These are phyloP conservation scores for Dendrothele bispora DNA, from an alignment of 768 basidiomycete genomes.

Conservation along the genomic window DNA sequence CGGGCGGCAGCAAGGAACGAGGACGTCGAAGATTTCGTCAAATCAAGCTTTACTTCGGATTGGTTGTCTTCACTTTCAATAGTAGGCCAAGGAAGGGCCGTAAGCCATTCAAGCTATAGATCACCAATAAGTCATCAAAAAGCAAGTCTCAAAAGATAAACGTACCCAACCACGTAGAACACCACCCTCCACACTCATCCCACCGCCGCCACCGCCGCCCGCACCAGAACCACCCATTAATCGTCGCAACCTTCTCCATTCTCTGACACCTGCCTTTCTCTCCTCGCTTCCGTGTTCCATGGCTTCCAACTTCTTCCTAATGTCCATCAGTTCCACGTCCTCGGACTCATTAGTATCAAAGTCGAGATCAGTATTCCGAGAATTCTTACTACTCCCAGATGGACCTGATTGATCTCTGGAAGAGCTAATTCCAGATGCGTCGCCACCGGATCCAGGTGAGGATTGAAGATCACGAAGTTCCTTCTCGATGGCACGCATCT, in stretches of 20 bases:
- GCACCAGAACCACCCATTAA: conserved; percentile 5
- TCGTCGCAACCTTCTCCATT: conserved; percentile 81
- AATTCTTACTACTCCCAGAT: conserved; percentile 16
- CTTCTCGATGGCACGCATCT: conserved; percentile 76
- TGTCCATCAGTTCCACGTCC: conserved; percentile 74
- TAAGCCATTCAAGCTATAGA: conserved; percentile 84
- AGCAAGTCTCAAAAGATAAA: conserved; percentile 12
- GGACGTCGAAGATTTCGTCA: conserved; percentile 41
- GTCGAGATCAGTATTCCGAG: conserved; percentile 42
- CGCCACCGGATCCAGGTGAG: neutral
- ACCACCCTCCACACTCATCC: conserved; percentile 86
- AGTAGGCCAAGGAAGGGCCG: conserved; percentile 81
- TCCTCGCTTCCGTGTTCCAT: conserved; percentile 77
- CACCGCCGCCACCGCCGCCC: conserved; percentile 3
- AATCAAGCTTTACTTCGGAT: conserved; percentile 13
- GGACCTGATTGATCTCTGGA: too few species aligned
- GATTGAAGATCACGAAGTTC: conserved; percentile 61
- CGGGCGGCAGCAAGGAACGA: conserved; percentile 71
- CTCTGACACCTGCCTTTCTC: conserved; percentile 76
- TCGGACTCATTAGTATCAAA: conserved; percentile 77
- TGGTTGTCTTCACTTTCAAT: too few species aligned
- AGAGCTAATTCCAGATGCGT: too few species aligned
- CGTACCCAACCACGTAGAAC: conserved; percentile 83
- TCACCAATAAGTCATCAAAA: neutral
- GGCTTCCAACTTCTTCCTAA: conserved; percentile 72